Evolutionary conservation across 805 yeast genomes (phyloP).

Genomic region (Maudiozyma saulgeensis): DNA sequence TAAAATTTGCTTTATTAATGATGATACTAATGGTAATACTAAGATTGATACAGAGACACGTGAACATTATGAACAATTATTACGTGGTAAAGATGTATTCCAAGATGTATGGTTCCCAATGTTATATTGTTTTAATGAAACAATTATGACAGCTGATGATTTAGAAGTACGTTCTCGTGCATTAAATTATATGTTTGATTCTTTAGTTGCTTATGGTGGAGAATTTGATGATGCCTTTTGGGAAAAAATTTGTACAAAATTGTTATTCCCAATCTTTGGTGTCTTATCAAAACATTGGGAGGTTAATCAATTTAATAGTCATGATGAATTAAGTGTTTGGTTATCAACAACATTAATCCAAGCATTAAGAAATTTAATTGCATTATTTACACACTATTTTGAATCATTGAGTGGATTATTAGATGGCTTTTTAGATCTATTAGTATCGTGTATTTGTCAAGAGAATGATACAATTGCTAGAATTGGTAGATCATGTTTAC

Average conservation of each 20-base stretch:
- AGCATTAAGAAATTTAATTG: constrained; percentile 81
- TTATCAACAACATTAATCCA: constrained; percentile 91
- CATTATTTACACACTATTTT: constrained; percentile 74
- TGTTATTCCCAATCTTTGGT: constrained; percentile 84
- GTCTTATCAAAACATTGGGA: constrained; percentile 71
- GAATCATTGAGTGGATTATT: constrained; percentile 63
- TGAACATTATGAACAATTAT: constrained; percentile 15
- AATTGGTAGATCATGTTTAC: constrained; percentile 84
- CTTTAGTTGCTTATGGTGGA: constrained; percentile 68
- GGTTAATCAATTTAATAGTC: constrained; percentile 52
- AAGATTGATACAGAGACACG: not conserved
- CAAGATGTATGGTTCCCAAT: constrained; percentile 76
- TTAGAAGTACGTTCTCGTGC: constrained; percentile 90
- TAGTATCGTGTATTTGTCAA: constrained; percentile 86
- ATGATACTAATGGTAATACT: not conserved
- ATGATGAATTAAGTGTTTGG: constrained; percentile 92
- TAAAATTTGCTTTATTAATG: constrained; percentile 27
- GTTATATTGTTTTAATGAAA: constrained; percentile 74
- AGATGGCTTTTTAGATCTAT: constrained; percentile 65
- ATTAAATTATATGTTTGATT: constrained; percentile 70
- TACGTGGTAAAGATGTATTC: constrained; percentile 35
- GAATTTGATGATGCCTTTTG: constrained; percentile 69
- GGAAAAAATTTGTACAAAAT: constrained; percentile 67
- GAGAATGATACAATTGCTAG: constrained; percentile 94
- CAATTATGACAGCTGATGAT: constrained; percentile 89